Base-by-base conservation (phyloP, 768 basidiomycete genomes). In the Macrolepiota albuminosa region DNA sequence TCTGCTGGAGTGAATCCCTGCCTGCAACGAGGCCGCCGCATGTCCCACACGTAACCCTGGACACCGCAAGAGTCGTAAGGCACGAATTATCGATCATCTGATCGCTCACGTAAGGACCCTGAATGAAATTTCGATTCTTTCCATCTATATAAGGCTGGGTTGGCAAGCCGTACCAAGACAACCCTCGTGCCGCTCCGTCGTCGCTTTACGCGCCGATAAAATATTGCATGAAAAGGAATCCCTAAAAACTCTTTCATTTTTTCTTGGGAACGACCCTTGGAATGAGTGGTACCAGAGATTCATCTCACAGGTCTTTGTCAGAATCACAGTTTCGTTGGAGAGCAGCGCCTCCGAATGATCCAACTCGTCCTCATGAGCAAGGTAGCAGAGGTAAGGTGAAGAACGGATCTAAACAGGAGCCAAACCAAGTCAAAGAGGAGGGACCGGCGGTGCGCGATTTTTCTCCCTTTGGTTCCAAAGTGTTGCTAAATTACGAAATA, bases 291-390 rank as follows among this genome's bases (percentile, higher is more conserved):
- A 40, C 34, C 26, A 43, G 8, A 40, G 58, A 59, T 11, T 31
- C 58, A 33, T 29, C 58, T 31, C 21, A 37, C 4, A 59, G 58
- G 53, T 37, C 51, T 21, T 54, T 59, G 46, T 39, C 46, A 26
- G 58, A 59, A 24, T 54, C 58, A 8, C 58, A 59, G 16, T 48
- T 46, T 48, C 58, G 58, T 16, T 59, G 52, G 52, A 59, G 58
- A 54, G 36, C 53, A 33, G 46, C 46, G 24, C 34, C 46, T 21
- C 51, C 53, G 11, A 33, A 47, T 42, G 46, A 59, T 8, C 33
- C 33, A 24, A 37, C 36, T 11, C 51, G 33, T 34, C 24, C 3
- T 13, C 42, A 26, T 0, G 58, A 59, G 33, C 58, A 53, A 34
- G 55, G 43, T n/a, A 45, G n/a, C 39, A 36, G 26, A 9, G 45